Conservation (phyloP, 148 eudicot species). For the Fagopyrum esculentum region DNA sequence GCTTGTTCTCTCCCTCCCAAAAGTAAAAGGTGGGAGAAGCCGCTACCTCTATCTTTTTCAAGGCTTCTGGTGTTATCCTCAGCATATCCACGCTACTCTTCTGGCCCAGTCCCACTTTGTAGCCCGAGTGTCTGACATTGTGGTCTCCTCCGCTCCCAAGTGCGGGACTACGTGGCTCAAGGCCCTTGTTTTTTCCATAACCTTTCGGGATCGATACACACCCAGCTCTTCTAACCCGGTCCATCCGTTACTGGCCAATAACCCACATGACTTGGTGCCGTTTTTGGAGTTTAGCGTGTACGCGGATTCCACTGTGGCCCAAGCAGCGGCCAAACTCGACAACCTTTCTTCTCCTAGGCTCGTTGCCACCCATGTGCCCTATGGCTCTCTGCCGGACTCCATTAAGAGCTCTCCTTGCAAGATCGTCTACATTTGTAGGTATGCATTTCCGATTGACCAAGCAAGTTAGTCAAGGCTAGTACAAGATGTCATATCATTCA, state of each 20-base stretch:
- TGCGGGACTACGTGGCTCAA: conserved; percentile 24
- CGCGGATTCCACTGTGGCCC: not conserved
- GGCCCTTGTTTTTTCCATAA: conserved; percentile 6
- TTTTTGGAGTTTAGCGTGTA: conserved; percentile 7
- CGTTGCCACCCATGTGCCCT: conserved; percentile 14
- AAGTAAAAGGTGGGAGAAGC: conserved; percentile 8
- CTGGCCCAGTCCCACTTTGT: conserved; percentile 12
- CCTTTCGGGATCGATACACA: not conserved
- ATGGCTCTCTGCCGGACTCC: conserved; percentile 3
- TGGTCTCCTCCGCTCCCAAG: conserved; percentile 12
- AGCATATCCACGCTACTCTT: not conserved
- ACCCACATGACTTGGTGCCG: conserved; percentile 11
- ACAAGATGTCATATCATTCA: no score
- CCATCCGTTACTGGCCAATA: conserved; percentile 5
- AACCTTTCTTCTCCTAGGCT: not conserved
- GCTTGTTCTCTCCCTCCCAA: conserved; percentile 4
- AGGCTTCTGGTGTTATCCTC: conserved; percentile 21
- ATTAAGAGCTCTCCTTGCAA: conserved; percentile 5
- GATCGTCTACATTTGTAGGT: conserved; percentile 7
- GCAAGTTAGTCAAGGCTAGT: not conserved
- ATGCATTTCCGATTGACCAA: not conserved
- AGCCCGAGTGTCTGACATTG: conserved; percentile 6
- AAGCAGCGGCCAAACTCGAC: not conserved
- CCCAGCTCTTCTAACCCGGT: not conserved
- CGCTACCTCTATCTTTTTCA: conserved; percentile 16